phyloP scores from a whole-genome alignment of 2,329 filamentous ascomycete genomes.

The Cercospora sojina region DNA sequence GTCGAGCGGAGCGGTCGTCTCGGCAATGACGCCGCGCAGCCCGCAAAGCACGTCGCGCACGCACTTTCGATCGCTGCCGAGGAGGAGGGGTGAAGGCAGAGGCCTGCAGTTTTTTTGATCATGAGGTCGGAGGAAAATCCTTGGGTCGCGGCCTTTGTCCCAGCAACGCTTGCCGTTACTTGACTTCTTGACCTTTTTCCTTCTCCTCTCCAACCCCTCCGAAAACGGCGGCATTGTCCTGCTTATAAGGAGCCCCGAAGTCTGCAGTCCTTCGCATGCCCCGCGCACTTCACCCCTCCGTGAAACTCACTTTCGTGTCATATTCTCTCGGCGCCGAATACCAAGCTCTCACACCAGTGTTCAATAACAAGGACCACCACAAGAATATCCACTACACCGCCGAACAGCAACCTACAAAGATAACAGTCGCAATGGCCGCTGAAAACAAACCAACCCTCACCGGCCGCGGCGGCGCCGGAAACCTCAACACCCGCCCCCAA shows the following conservation, averaged over 20 bases:
- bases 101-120: background rate
- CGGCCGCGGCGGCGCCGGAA: constrained; percentile 72
- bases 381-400: background rate
- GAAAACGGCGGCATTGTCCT: background rate
- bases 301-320: background rate
- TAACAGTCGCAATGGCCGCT: too few species aligned
- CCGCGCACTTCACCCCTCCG: background rate
- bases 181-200: background rate
- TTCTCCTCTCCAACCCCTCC: background rate
- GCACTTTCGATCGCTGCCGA: background rate
- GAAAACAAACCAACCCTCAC: constrained; percentile 35
- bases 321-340: background rate
- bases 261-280: background rate
- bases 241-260: background rate
- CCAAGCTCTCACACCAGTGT: background rate
- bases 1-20: background rate
- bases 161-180: background rate
- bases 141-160: background rate
- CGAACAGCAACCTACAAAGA: background rate
- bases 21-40: background rate
- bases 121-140: constrained; percentile 1
- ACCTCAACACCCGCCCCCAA: constrained; percentile 46
- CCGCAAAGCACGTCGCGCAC: background rate
- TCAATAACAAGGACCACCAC: background rate
- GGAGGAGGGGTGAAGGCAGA: background rate